A percentile compares a stretch with the other conserved stretches of the same genome.
These are phyloP conservation scores for Microbotryum violaceum DNA, from an alignment of 1,284 basidiomycete species.

Conservation along the genomic window DNA sequence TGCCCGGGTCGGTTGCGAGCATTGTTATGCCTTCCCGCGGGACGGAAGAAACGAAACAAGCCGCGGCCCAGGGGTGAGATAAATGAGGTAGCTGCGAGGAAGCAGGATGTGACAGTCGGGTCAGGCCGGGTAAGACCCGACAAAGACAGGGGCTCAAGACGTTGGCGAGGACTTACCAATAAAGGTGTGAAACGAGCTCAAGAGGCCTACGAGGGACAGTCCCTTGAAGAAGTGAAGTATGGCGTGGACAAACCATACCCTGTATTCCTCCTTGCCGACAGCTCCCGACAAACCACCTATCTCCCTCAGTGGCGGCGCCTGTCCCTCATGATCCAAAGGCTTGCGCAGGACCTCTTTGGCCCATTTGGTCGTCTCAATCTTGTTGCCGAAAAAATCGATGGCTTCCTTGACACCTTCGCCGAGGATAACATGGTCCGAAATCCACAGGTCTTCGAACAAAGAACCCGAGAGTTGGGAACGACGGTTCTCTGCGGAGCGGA, in stretches of 20 bases:
- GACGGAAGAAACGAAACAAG: conserved; percentile 15
- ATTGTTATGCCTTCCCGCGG: not conserved
- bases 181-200: conserved; percentile 16
- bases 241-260: not conserved
- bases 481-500: conserved; percentile 13
- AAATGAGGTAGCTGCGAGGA: conserved; percentile 10
- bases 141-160: too few relatives aligned
- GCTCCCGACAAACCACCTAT: too few relatives aligned
- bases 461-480: not conserved
- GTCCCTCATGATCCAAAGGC: too few relatives aligned
- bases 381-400: conserved; percentile 19
- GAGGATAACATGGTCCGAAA: conserved; percentile 23
- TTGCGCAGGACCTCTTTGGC: not conserved
- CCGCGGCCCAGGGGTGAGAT: conserved; percentile 20
- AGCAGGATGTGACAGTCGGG: not conserved
- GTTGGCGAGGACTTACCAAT: not conserved
- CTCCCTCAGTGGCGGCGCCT: too few relatives aligned
- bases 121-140: not conserved
- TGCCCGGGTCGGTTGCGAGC: conserved; percentile 1
- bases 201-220: conserved; percentile 9
- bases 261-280: too few relatives aligned
- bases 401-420: conserved; percentile 26
- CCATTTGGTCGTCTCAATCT: conserved; percentile 14
- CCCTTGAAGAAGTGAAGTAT: conserved; percentile 22
- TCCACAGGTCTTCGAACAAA: conserved; percentile 21